phyloP scores from a whole-genome alignment of 2,329 filamentous ascomycete species.

The Calonectria crousiana region DNA sequence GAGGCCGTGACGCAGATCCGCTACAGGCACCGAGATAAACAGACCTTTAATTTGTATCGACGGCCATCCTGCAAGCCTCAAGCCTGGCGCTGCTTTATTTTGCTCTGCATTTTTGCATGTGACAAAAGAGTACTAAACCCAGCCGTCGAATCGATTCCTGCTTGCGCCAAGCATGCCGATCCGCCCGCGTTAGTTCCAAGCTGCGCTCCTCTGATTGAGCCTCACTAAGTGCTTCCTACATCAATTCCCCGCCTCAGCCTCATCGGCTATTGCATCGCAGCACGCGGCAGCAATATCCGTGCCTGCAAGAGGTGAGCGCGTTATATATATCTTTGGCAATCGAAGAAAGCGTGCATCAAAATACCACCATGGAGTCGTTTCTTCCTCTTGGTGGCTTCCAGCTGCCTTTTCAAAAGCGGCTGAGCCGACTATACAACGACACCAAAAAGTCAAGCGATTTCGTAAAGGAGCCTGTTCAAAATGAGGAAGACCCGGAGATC shows the following conservation, averaged over 20 bases:
- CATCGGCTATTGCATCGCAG: slow-evolving; percentile 24
- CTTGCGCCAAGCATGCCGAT: slow-evolving; percentile 18
- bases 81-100: background rate
- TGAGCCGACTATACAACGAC: slow-evolving; percentile 83
- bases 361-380: slow-evolving; percentile 61
- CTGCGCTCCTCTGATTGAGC: slow-evolving; percentile 15
- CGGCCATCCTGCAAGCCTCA: slow-evolving; percentile 2
- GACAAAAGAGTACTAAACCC: slow-evolving; percentile 19
- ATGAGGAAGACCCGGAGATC: slow-evolving; percentile 76
- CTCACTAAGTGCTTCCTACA: slow-evolving; percentile 11
- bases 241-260: slow-evolving; percentile 18
- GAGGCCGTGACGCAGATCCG: slow-evolving; percentile 44
- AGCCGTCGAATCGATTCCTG: background rate
- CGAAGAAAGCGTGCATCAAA: background rate
- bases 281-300: slow-evolving; percentile 16
- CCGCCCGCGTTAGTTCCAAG: slow-evolving; percentile 21
- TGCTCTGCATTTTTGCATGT: slow-evolving; percentile 16
- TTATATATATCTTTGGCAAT: background rate
- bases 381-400: slow-evolving; percentile 65
- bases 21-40: slow-evolving; percentile 48
- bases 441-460: slow-evolving; percentile 84
- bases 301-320: background rate
- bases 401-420: slow-evolving; percentile 70
- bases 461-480: slow-evolving; percentile 73
- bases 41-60: slow-evolving; percentile 34